A percentile compares a stretch with the other conserved stretches of the same genome.
phyloP scores from a whole-genome alignment of 805 yeast genomes.

The Candida krabiensis region DNA sequence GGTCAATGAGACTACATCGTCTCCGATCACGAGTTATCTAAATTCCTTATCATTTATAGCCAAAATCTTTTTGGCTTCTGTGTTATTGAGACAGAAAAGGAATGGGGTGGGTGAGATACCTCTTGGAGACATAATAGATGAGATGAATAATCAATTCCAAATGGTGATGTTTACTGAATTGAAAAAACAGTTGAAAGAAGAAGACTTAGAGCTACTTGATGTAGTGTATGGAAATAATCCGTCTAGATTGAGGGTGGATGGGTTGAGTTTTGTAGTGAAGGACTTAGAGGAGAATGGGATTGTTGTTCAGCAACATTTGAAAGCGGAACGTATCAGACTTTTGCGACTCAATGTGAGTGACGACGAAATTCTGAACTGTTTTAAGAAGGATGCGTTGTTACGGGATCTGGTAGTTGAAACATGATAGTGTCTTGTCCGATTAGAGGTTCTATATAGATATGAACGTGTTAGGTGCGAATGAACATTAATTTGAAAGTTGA shows the following conservation, averaged over 20 bases:
- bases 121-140: slow-evolving; percentile 78
- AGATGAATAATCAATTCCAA: slow-evolving; percentile 47
- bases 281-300: slow-evolving; percentile 83
- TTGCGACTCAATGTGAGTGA: slow-evolving; percentile 68
- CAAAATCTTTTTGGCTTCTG: slow-evolving; percentile 70
- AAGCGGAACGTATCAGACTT: slow-evolving; percentile 65
- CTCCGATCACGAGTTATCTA: slow-evolving; percentile 67
- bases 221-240: slow-evolving; percentile 25
- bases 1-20: slow-evolving; percentile 70
- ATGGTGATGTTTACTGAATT: slow-evolving; percentile 31
- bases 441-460: neutral
- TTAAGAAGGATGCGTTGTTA: slow-evolving; percentile 55
- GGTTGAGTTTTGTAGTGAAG: slow-evolving; percentile 58
- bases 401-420: slow-evolving; percentile 28
- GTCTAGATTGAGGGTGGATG: slow-evolving; percentile 50
- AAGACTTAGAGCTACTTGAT: slow-evolving; percentile 23
- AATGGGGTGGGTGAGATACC: slow-evolving; percentile 69
- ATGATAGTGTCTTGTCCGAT: slow-evolving; percentile 1
- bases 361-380: slow-evolving; percentile 62
- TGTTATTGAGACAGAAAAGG: slow-evolving; percentile 62
- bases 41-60: slow-evolving; percentile 61
- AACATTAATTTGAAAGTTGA: too few relatives aligned
- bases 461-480: neutral
- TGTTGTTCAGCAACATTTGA: slow-evolving; percentile 61
- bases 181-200: slow-evolving; percentile 22